Percentiles rank a stretch among this genome's conserved stretches.
Evolutionary conservation across 2,329 filamentous ascomycete genomes (phyloP).

Genomic region (Diaporthe ilicicola): DNA sequence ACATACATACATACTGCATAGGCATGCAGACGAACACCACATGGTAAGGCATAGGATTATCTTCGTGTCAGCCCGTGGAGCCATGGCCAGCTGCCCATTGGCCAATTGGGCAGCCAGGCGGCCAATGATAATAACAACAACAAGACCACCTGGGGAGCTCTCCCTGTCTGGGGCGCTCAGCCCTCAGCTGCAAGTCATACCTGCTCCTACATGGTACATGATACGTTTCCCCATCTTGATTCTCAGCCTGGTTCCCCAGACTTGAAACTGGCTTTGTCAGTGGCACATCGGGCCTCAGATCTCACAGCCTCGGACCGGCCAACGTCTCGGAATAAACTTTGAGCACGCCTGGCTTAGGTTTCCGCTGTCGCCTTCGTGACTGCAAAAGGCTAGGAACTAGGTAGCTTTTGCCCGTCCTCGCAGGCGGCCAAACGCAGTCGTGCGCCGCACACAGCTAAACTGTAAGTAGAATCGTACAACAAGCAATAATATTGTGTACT

Average conservation of each 20-base stretch:
- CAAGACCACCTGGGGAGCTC: neutral
- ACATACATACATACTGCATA: neutral
- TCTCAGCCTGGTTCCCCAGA: conserved; percentile 22
- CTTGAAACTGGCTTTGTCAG: conserved; percentile 24
- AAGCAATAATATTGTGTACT: neutral
- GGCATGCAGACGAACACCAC: neutral
- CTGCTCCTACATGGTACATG: conserved; percentile 19
- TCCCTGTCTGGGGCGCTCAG: conserved; percentile 20
- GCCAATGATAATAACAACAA: conserved; percentile 15
- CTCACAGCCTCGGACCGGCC: conserved; percentile 22
- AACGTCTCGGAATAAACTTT: conserved; percentile 20
- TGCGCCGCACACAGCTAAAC: neutral
- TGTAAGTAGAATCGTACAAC: neutral
- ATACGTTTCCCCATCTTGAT: conserved; percentile 22
- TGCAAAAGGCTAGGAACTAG: neutral
- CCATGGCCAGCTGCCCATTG: neutral
- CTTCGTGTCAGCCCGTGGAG: neutral
- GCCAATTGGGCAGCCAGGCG: neutral
- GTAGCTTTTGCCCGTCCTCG: neutral
- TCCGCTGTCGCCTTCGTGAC: conserved; percentile 15
- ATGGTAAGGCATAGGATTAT: neutral
- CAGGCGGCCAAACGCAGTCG: neutral
- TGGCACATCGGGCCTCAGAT: conserved; percentile 19
- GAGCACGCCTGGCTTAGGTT: conserved; percentile 3
- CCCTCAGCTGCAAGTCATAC: conserved; percentile 28